phyloP scores from a whole-genome alignment of 1,284 basidiomycete genomes.

The Gymnopus androsaceus region DNA sequence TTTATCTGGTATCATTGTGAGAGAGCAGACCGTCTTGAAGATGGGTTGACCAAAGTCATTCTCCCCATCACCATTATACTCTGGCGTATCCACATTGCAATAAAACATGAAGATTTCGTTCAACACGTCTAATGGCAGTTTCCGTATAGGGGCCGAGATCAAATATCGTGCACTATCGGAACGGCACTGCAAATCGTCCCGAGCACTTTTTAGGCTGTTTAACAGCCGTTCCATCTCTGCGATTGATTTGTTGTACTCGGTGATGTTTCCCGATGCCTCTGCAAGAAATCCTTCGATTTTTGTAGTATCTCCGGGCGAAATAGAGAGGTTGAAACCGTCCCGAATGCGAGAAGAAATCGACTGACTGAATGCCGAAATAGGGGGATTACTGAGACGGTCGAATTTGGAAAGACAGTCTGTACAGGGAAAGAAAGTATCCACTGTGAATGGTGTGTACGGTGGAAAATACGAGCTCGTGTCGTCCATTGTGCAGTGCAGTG shows the following conservation, averaged over 20 bases:
- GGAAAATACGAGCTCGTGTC: too few relatives aligned
- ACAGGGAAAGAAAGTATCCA: background rate
- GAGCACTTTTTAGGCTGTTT: background rate
- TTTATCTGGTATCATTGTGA: background rate
- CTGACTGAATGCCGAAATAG: background rate
- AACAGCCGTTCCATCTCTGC: background rate
- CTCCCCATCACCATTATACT: too few relatives aligned
- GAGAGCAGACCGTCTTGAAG: background rate
- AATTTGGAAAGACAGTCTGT: background rate
- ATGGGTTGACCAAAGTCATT: too few relatives aligned
- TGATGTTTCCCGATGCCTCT: background rate
- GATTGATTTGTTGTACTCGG: background rate
- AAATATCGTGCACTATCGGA: constrained; percentile 3
- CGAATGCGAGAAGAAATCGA: background rate
- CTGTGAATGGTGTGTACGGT: too few relatives aligned
- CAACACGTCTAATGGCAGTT: constrained; percentile 2
- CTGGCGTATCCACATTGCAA: background rate
- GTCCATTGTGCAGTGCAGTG: too few relatives aligned
- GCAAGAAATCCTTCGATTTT: background rate
- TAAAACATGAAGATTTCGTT: background rate
- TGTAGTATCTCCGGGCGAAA: background rate
- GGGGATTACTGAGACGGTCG: background rate
- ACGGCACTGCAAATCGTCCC: background rate
- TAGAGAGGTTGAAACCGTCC: background rate
- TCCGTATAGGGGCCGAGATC: constrained; percentile 1